phyloP scores from a whole-genome alignment of 306 rosid genomes.

The Prunus kanzakura region DNA sequence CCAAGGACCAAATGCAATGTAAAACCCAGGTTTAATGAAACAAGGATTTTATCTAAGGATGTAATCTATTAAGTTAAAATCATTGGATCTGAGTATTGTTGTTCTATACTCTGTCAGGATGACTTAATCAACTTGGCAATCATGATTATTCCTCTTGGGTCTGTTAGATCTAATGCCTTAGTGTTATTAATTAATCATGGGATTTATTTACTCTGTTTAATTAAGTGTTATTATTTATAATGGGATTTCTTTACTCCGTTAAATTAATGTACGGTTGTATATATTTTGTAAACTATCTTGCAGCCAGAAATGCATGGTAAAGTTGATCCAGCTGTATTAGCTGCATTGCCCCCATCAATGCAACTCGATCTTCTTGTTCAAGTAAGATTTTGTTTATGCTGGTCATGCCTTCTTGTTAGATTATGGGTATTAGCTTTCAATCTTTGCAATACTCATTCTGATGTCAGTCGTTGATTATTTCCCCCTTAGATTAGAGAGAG shows the following conservation, averaged over 20 bases:
- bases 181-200: no score
- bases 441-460: conserved; percentile 8
- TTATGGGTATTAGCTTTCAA: conserved; percentile 2
- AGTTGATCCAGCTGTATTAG: conserved; percentile 76
- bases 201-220: conserved; percentile 5
- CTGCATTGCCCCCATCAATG: conserved; percentile 86
- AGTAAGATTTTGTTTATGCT: conserved; percentile 38
- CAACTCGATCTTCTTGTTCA: conserved; percentile 83
- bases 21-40: no score
- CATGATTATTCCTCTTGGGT: background rate
- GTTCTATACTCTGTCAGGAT: background rate
- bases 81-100: background rate
- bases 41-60: no score
- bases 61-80: no score
- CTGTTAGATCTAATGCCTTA: no score
- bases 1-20: no score
- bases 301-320: conserved; percentile 61
- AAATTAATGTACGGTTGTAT: conserved; percentile 1
- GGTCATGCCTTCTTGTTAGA: conserved; percentile 4
- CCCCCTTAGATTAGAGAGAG: conserved; percentile 79
- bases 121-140: conserved; percentile 4
- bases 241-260: conserved; percentile 4
- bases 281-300: conserved; percentile 15
- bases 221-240: background rate
- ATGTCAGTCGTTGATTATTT: conserved; percentile 17